Evolutionary conservation across 1,284 basidiomycete genomes (phyloP), one percentile per base, ranked within the genome.

Genomic region (Rhodofomes roseus): DNA sequence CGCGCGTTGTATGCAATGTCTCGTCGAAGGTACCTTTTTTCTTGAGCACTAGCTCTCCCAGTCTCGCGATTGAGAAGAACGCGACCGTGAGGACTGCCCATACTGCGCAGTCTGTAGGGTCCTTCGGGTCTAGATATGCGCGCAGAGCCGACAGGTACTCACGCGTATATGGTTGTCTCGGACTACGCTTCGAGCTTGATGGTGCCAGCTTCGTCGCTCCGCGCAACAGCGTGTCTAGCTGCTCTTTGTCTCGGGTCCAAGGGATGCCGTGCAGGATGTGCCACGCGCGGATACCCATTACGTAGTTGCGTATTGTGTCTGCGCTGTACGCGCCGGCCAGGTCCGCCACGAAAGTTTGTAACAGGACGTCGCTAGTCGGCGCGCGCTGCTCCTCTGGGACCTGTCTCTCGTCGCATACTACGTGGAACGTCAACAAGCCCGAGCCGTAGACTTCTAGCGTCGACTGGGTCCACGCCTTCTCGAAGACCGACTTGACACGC

Each of bases 241-340:
- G 23, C 2, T 18, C 41, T 43, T n/a, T 43, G 41, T 43, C 22
- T 7, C 41, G 41, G 4, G 14, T 2, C 41, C 41, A 43, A 0
- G n/a, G 12, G 0, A 66, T 37, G 0, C 73, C 64, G 57, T 80
- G 77, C 0, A 78, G 50, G 0, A 71, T 63, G 61, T 78, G 76
- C 76, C 76, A 29, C 4, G 55, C 52, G 3, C 20, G 52, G 2
- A 54, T 18, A 20, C 52, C 52, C 18, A 20, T 20, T 3, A 70
- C 18, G 29, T 76, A 78, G 61, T 76, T 77, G 0, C 57, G 22
- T 0, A 75, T 48, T 1, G 71, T 63, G 0, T 56, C 61, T 0
- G 65, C 63, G 0, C 67, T 51, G 12, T 72, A 66, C 0, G 52
- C n/a, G 0, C 71, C 72, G 0, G 66, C 65, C 1, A 62, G 60